Base-by-base conservation (phyloP, 2,329 filamentous ascomycete species). In the Sporothrix inflata region DNA sequence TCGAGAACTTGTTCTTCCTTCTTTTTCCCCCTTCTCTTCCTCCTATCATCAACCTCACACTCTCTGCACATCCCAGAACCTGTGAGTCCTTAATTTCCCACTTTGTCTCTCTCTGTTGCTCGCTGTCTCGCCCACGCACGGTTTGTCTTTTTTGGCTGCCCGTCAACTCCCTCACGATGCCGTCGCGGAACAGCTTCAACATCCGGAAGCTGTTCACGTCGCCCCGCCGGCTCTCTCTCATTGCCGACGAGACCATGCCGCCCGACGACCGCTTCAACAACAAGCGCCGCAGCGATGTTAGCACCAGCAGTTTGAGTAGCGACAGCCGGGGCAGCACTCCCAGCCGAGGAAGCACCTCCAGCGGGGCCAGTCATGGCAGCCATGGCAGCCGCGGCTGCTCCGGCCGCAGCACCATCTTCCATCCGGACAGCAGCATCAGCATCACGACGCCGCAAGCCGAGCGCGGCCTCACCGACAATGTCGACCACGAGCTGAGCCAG, bases 171-270 rank as follows among this genome's bases (percentile, higher is more conserved):
- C 69, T 74, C 78, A 82, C 71, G 72, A 85, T 83, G 78, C 77
- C 81, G 79, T 83, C 83, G 71, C 81, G 80, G 74, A 79, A 82
- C 63, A 78, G 78, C 74, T 82, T 84, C 77, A 83, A 78, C 76
- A 84, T 85, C 75, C 82, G 83, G 73, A 81, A 80, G 77, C 78
- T 85, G 38, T 81, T 84, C 73, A 79, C 80, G 45, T 79, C 81
- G 69, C 75, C 75, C 55, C 78, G 77, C 60, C 75, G 73, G 8
- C 53, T 53, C 14, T 73, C 72, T 19, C 24, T 66, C n/a, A 24
- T 45, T 53, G 47, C 30, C 24, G 69, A 71, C 42, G 61, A 47
- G 38, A 19, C 16, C 19, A 6, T 16, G 38, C 19, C 61, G 24
- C 12, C 30, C 34, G 57, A 51, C 30, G 55, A 42, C n/a, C 45